A percentile compares a stretch with the other conserved stretches of the same genome.
These are phyloP conservation scores for Lactarius hengduanensis DNA, from an alignment of 768 basidiomycete genomes.

Conservation along the genomic window DNA sequence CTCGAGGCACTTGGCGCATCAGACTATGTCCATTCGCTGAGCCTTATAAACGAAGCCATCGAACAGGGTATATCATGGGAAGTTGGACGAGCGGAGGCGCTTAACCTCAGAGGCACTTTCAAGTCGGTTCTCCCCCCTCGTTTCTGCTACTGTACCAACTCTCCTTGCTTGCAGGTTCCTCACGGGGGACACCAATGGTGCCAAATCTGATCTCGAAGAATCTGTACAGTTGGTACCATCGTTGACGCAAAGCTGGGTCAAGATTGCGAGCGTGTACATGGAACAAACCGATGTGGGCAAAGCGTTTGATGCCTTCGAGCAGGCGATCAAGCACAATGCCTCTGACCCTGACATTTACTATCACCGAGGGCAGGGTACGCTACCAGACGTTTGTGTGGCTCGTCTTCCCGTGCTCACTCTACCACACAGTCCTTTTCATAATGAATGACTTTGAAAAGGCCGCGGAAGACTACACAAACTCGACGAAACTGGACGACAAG, in stretches of 20 bases:
- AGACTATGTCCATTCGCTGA: slow-evolving; percentile 79
- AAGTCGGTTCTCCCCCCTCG: slow-evolving; percentile 52
- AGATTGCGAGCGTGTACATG: slow-evolving; percentile 97
- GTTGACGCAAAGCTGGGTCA: slow-evolving; percentile 88
- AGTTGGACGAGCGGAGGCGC: slow-evolving; percentile 76
- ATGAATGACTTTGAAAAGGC: slow-evolving; percentile 86
- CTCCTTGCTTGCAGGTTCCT: slow-evolving; percentile 64
- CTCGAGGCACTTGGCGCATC: slow-evolving; percentile 80
- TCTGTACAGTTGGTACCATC: slow-evolving; percentile 64
- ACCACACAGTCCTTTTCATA: slow-evolving; percentile 79
- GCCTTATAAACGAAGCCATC: slow-evolving; percentile 80
- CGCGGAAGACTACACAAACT: slow-evolving; percentile 87
- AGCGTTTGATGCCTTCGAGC: slow-evolving; percentile 89
- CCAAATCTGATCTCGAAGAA: slow-evolving; percentile 79
- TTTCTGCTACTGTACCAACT: not conserved
- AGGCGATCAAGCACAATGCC: slow-evolving; percentile 78
- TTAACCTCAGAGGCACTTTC: slow-evolving; percentile 95
- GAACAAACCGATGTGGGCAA: slow-evolving; percentile 80
- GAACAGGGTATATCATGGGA: slow-evolving; percentile 82
- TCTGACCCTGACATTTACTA: slow-evolving; percentile 96
- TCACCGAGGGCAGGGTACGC: slow-evolving; percentile 91
- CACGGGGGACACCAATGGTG: slow-evolving; percentile 75
- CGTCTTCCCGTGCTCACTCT: not conserved
- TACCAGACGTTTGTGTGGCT: not conserved
- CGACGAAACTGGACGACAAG: slow-evolving; percentile 76